Percentiles rank a stretch among this genome's conserved stretches.
Conservation (phyloP, 2,329 filamentous ascomycete species). For the Colletotrichum sansevieriae region DNA sequence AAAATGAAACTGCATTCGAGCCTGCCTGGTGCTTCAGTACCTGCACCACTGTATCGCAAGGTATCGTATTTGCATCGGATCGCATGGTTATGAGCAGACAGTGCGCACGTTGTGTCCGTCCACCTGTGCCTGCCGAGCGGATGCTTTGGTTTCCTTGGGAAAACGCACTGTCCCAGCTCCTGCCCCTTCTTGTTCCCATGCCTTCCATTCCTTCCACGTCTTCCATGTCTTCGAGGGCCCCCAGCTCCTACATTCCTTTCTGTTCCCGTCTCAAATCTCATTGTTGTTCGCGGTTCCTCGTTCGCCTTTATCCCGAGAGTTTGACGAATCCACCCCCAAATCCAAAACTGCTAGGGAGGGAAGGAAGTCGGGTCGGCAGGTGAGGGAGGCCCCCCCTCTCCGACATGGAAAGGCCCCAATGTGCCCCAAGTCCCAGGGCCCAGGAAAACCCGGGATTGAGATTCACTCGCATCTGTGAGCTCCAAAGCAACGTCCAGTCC, state of each 20-base stretch:
- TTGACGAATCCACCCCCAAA: conserved; percentile 31
- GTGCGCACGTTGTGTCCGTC: background rate
- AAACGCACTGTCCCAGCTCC: conserved; percentile 13
- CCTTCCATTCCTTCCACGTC: conserved; percentile 16
- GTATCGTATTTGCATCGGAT: conserved; percentile 24
- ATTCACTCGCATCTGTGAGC: conserved; percentile 12
- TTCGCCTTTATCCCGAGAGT: conserved; percentile 30
- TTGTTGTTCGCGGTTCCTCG: conserved; percentile 20
- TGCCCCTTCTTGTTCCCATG: background rate
- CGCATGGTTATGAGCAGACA: conserved; percentile 4
- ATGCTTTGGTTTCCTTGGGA: conserved; percentile 10
- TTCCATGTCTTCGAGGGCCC: conserved; percentile 25
- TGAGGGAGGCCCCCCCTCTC: background rate
- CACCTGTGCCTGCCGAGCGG: conserved; percentile 31
- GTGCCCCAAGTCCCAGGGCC: conserved; percentile 9
- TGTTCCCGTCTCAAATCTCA: conserved; percentile 4
- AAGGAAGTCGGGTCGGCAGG: conserved; percentile 8
- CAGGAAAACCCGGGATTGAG: conserved; percentile 17
- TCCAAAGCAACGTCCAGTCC: background rate
- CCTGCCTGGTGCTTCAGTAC: conserved; percentile 19
- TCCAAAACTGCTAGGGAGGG: conserved; percentile 2
- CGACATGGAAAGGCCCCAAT: conserved; percentile 5
- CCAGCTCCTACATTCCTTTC: too few relatives aligned
- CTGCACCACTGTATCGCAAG: conserved; percentile 31
- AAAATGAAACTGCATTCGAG: conserved; percentile 34